Base-by-base conservation (phyloP, 2,329 filamentous ascomycete genomes). In the Pestalotiopsis sp. region DNA sequence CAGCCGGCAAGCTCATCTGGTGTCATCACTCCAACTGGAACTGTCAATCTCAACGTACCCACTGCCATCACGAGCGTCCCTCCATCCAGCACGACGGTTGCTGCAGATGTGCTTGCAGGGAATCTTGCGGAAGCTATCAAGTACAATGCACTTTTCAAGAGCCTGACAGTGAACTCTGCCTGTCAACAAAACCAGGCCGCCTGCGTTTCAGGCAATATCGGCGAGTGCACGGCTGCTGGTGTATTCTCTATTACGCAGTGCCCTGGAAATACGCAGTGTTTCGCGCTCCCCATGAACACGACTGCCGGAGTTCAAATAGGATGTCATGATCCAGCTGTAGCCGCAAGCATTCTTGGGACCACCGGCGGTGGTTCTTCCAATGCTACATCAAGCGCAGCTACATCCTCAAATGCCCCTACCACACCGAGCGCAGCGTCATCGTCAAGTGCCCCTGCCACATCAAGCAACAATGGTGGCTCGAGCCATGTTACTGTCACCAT, bases 1-100 rank as follows among this genome's bases (percentile, higher is more conserved):
- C 97, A 98, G 78, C 98, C 96, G 80, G 98, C 95, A 75, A 70
- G 70, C 35, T 67, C 66, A 24, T 73, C 73, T 17, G 69, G 69
- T 22, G 68, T 70, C 1, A 73, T 76, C 35, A 74, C 75, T 35
- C 74, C 77, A 20, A 84, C 82, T 3, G 80, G 81, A 6, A 70
- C 73, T 1, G 76, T 81, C 1, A 78, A 82, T 69, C 66, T 71
- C 10, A 72, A 72, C 1, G 74, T 87, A 7, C 85, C 85, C 0
- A 86, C 85, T 0, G 76, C 78, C 38, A 78, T 77, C 35, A 73
- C 74, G 39, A 75, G 75, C n/a, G 72, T 73, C n/a, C 76, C 76
- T 3, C 67, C 78, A 1, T 76, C 77, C 3, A 81, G 83, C 0
- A 75, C 78, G 3, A 81, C 80, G 1, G 79, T 86, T 3, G 73